phyloP scores from a whole-genome alignment of 83 land plant species.

The Picea abies region DNA sequence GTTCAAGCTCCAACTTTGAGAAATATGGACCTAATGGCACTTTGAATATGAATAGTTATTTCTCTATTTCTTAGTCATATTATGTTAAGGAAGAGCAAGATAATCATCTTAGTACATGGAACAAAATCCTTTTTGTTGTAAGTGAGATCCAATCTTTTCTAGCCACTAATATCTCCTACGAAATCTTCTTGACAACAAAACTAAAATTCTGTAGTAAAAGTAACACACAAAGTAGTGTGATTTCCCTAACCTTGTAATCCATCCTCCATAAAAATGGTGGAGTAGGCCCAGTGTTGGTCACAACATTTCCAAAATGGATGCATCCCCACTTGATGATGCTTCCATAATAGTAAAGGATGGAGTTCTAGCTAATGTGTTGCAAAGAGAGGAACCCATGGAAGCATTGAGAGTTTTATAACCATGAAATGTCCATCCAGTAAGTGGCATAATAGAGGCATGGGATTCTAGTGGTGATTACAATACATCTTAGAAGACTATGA shows the following conservation, averaged over 20 bases:
- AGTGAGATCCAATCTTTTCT: conserved; percentile 44
- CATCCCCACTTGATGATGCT: conserved; percentile 12
- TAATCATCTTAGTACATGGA: conserved; percentile 35
- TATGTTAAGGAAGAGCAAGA: conserved; percentile 48
- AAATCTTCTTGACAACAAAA: conserved; percentile 36
- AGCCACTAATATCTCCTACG: conserved; percentile 28
- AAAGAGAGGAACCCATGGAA: not conserved
- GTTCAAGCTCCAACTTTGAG: too few relatives aligned
- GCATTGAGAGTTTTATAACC: not conserved
- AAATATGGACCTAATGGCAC: too few relatives aligned
- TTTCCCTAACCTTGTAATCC: conserved; percentile 40
- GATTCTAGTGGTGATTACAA: not conserved
- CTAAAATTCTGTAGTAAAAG: conserved; percentile 18
- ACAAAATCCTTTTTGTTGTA: conserved; percentile 40
- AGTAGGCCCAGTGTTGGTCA: conserved; percentile 53
- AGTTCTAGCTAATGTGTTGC: not conserved
- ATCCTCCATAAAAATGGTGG: conserved; percentile 75
- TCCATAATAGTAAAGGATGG: not conserved
- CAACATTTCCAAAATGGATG: conserved; percentile 45
- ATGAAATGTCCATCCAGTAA: not conserved
- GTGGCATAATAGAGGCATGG: not conserved
- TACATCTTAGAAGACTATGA: not conserved
- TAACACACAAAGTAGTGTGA: conserved; percentile 19
- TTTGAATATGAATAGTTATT: not conserved
- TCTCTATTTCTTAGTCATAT: not conserved